Evolutionary conservation across 495 filamentous ascomycete species (phyloP).

Genomic region (Talaromyces liani): DNA sequence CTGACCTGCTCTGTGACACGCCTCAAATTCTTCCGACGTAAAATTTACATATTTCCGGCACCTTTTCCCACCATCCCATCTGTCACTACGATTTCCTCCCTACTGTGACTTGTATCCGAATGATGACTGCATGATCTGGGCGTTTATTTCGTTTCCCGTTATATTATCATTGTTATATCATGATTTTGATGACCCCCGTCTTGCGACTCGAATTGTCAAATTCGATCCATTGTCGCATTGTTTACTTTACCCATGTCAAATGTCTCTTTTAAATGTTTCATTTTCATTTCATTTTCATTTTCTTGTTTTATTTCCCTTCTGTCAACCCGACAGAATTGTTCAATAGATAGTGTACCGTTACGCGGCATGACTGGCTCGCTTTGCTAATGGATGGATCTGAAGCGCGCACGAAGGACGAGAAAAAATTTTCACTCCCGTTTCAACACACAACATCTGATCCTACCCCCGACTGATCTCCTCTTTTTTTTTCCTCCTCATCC

Average conservation of each 20-base stretch:
- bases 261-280: neutral
- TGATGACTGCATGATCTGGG: constrained; percentile 17
- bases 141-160: constrained; percentile 9
- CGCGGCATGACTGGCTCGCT: neutral
- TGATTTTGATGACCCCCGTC: constrained; percentile 2
- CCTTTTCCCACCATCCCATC: neutral
- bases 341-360: constrained; percentile 7
- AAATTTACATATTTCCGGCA: neutral
- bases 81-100: neutral
- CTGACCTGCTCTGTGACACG: neutral
- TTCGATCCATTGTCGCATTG: neutral
- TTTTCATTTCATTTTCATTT: neutral
- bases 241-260: neutral
- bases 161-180: neutral
- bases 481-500: neutral
- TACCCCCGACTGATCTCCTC: neutral
- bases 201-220: neutral
- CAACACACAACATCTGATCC: neutral
- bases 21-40: neutral
- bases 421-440: constrained; percentile 2
- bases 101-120: constrained; percentile 9
- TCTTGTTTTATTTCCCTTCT: neutral
- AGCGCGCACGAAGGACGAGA: neutral
- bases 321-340: neutral
- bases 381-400: neutral